Conservation (phyloP, 75 land plant species). For the Azolla pinnata region DNA sequence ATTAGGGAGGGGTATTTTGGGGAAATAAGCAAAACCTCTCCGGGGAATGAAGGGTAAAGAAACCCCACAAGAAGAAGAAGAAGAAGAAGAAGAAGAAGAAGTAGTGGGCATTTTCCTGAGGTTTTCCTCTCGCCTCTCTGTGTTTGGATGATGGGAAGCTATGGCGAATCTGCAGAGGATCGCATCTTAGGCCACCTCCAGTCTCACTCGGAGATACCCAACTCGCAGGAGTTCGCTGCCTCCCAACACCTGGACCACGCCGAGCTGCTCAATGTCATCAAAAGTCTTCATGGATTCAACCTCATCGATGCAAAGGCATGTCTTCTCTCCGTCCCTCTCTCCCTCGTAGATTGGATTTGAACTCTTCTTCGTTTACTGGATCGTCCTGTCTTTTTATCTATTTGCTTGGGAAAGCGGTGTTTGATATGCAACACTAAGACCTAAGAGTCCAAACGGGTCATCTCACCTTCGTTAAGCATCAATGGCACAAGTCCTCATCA, state of each 20-base stretch:
- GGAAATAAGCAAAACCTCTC: too few relatives aligned
- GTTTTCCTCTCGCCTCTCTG: neutral
- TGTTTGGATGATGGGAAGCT: too few relatives aligned
- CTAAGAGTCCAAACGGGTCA: too few relatives aligned
- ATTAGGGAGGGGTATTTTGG: too few relatives aligned
- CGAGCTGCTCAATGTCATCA: conserved; percentile 60
- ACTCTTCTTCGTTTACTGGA: neutral
- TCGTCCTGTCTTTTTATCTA: neutral
- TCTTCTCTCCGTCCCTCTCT: neutral
- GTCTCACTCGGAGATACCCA: conserved; percentile 36
- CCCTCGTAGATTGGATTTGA: conserved; percentile 1
- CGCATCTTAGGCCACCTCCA: conserved; percentile 48
- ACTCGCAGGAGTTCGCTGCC: conserved; percentile 62
- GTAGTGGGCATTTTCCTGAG: neutral
- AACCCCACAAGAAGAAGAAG: too few relatives aligned
- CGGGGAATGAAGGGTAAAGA: too few relatives aligned
- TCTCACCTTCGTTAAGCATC: too few relatives aligned
- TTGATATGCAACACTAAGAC: too few relatives aligned
- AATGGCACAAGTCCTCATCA: too few relatives aligned
- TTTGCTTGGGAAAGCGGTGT: neutral
- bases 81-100: too few relatives aligned
- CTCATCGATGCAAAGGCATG: conserved; percentile 63
- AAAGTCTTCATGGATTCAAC: conserved; percentile 67
- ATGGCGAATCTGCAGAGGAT: conserved; percentile 50
- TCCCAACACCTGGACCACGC: conserved; percentile 43